Evolutionary conservation across 129 eudicot genomes (phyloP).

Genomic region (Tanacetum coccineum): DNA sequence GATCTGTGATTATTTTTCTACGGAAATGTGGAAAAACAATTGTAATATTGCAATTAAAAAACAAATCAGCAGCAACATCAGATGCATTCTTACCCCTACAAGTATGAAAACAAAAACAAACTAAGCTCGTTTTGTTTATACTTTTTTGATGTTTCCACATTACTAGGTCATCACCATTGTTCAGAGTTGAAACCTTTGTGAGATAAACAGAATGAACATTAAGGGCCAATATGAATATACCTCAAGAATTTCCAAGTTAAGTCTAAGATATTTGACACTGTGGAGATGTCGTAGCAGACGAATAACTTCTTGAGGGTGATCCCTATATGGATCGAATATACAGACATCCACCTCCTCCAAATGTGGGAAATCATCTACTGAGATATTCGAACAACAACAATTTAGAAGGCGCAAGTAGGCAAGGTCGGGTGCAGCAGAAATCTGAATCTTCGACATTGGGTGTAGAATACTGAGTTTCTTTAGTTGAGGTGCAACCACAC

Average conservation of each 20-base stretch:
- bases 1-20: too few species aligned
- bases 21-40: too few species aligned
- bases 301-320: background rate
- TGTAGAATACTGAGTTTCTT: background rate
- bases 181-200: background rate
- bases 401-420: background rate
- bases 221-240: background rate
- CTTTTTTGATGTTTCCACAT: background rate
- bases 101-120: too few species aligned
- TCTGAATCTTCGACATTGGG: background rate
- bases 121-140: background rate
- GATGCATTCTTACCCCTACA: too few species aligned
- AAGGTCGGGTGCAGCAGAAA: constrained; percentile 15
- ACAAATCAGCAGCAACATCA: too few species aligned
- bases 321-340: background rate
- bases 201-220: background rate
- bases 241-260: background rate
- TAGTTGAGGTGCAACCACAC: constrained; percentile 5
- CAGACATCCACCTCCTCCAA: constrained; percentile 10
- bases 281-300: background rate
- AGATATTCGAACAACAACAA: background rate
- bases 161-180: background rate
- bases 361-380: background rate
- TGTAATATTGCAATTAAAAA: too few species aligned
- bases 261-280: constrained; percentile 6